These are phyloP conservation scores for Phaseolus lunatus DNA, from an alignment of 306 rosid genomes.

Conservation along the genomic window DNA sequence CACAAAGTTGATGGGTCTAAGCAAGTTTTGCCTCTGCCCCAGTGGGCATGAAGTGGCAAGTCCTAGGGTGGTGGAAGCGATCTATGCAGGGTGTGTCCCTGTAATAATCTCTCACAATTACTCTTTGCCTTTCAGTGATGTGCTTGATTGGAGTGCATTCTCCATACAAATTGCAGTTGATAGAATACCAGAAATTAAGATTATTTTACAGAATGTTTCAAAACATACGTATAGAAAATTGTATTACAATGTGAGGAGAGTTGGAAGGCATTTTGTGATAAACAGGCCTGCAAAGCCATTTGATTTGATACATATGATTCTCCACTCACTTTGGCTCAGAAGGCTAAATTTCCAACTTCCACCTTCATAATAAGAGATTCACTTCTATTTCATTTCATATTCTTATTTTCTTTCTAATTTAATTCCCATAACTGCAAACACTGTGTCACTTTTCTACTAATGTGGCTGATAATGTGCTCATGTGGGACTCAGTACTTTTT, in stretches of 20 bases:
- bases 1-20: conserved; percentile 57
- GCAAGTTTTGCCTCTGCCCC: conserved; percentile 83
- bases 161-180: conserved; percentile 60
- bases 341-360: conserved; percentile 51
- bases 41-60: conserved; percentile 93
- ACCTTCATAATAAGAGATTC: neutral
- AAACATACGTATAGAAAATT: conserved; percentile 51
- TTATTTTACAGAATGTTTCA: conserved; percentile 57
- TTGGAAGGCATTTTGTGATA: conserved; percentile 64
- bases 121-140: conserved; percentile 74
- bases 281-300: conserved; percentile 74
- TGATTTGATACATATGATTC: conserved; percentile 79
- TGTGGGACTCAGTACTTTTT: neutral
- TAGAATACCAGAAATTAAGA: conserved; percentile 67
- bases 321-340: conserved; percentile 81
- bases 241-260: conserved; percentile 56
- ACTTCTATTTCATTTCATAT: neutral
- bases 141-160: conserved; percentile 73
- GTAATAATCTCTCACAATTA: conserved; percentile 70
- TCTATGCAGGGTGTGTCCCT: conserved; percentile 76
- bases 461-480: neutral
- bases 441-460: neutral
- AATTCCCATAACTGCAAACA: neutral
- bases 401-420: neutral
- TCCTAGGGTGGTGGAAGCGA: conserved; percentile 83